Percentiles rank a stretch among this genome's conserved stretches.
phyloP scores from a whole-genome alignment of 768 basidiomycete species.

The Lactarius sanguifluus region DNA sequence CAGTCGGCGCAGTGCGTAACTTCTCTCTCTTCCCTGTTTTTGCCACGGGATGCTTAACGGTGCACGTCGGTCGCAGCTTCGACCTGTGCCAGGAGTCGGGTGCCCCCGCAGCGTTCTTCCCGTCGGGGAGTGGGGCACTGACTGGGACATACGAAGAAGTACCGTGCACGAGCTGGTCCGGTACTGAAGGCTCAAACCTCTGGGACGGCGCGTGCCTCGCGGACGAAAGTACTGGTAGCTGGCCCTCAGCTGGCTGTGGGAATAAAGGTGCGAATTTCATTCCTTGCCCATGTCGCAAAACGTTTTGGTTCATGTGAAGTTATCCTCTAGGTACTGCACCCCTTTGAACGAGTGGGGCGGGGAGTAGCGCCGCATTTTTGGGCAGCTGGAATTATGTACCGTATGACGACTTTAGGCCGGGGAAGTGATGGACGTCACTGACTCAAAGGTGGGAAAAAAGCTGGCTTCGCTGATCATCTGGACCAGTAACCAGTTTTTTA shows the following conservation, averaged over 20 bases:
- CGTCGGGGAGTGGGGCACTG: constrained; percentile 54
- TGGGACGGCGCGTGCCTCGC: constrained; percentile 53
- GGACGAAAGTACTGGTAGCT: constrained; percentile 48
- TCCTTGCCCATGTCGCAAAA: not conserved
- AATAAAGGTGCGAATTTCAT: constrained; percentile 46
- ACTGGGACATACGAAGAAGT: constrained; percentile 38
- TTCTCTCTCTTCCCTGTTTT: not conserved
- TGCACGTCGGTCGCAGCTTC: constrained; percentile 44
- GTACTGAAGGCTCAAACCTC: constrained; percentile 47
- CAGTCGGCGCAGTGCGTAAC: constrained; percentile 49
- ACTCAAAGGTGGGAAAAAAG: too few species aligned
- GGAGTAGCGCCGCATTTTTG: too few species aligned
- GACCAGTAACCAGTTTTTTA: too few species aligned
- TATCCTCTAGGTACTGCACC: too few species aligned
- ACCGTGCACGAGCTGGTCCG: constrained; percentile 28
- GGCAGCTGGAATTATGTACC: too few species aligned
- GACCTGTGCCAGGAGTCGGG: too few species aligned
- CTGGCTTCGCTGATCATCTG: too few species aligned
- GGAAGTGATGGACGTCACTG: too few species aligned
- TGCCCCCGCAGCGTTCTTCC: constrained; percentile 54
- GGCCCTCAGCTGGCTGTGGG: constrained; percentile 55
- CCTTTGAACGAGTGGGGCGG: too few species aligned
- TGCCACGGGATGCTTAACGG: not conserved
- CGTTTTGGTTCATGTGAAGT: not conserved
- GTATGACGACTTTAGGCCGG: too few species aligned